Evolutionary conservation across 225 moss, liverwort and hornwort species (phyloP).

Genomic region (Takakia lepidozioides): DNA sequence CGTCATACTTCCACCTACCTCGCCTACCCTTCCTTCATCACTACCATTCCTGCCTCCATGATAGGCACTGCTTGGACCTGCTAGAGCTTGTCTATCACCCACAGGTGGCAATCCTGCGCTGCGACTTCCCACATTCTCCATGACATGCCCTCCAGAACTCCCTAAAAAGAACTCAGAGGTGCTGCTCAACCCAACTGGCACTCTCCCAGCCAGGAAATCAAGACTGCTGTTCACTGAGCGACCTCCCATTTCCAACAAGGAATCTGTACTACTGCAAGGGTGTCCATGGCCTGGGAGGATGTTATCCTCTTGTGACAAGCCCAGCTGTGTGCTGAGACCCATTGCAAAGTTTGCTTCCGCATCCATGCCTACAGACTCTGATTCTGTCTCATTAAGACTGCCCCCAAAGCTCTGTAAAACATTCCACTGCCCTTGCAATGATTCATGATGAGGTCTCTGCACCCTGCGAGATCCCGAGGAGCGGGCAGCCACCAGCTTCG

Average conservation of each 20-base stretch:
- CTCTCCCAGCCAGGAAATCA: constrained; percentile 37
- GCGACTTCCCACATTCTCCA: constrained; percentile 28
- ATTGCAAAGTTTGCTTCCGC: constrained; percentile 45
- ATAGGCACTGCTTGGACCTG: constrained; percentile 18
- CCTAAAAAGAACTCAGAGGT: constrained; percentile 29
- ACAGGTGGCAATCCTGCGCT: constrained; percentile 40
- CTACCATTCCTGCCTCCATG: constrained; percentile 30
- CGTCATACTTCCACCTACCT: constrained; percentile 30
- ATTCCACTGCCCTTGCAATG: constrained; percentile 52
- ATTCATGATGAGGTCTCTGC: constrained; percentile 42
- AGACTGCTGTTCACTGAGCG: constrained; percentile 25
- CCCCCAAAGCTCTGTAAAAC: constrained; percentile 44
- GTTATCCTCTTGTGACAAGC: constrained; percentile 61
- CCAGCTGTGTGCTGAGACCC: constrained; percentile 56
- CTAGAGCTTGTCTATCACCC: constrained; percentile 32
- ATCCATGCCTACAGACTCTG: constrained; percentile 48
- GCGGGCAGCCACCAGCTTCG: constrained; percentile 48
- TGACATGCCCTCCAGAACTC: constrained; percentile 28
- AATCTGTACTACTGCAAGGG: constrained; percentile 23
- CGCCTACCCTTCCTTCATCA: constrained; percentile 42
- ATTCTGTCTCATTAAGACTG: constrained; percentile 25
- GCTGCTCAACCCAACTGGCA: constrained; percentile 20
- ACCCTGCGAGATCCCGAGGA: constrained; percentile 55
- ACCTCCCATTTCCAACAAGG: constrained; percentile 18
- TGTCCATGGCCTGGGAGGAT: constrained; percentile 48